Conservation (phyloP, 2,329 filamentous ascomycete genomes). For the Karstenula rhodostoma region DNA sequence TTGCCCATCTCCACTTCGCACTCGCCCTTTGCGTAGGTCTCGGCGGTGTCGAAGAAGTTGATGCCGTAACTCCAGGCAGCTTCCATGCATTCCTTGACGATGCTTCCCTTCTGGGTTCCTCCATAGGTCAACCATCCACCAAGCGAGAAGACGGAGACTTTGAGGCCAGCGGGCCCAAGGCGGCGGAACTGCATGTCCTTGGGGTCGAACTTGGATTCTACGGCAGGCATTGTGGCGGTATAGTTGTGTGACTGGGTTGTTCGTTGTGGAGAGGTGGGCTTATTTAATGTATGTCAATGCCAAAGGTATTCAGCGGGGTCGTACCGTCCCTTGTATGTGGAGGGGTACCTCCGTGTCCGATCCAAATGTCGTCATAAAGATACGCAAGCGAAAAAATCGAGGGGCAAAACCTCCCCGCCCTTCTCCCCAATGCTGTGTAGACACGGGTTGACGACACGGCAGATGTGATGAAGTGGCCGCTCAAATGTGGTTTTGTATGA, state of each 20-base stretch:
- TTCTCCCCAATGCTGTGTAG: not conserved
- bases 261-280: not conserved
- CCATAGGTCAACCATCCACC: conserved; percentile 58
- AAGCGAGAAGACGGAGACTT: conserved; percentile 61
- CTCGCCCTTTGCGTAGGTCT: conserved; percentile 65
- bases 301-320: not conserved
- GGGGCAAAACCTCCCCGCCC: conserved; percentile 2
- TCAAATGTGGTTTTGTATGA: not conserved
- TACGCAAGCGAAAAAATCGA: conserved; percentile 4
- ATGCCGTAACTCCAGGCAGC: conserved; percentile 60
- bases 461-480: not conserved
- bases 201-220: conserved; percentile 59
- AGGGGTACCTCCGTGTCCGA: conserved; percentile 8
- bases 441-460: not conserved
- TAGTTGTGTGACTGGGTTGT: not conserved
- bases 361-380: conserved; percentile 7
- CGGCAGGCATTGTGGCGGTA: conserved; percentile 40
- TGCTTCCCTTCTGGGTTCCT: conserved; percentile 56
- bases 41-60: conserved; percentile 62
- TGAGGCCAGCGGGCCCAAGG: conserved; percentile 57
- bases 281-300: not conserved
- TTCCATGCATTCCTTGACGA: conserved; percentile 57
- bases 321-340: not conserved
- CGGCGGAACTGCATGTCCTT: conserved; percentile 59
- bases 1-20: conserved; percentile 68